phyloP scores from a whole-genome alignment of 129 eudicot species.

The Chrysanthemum seticuspe region DNA sequence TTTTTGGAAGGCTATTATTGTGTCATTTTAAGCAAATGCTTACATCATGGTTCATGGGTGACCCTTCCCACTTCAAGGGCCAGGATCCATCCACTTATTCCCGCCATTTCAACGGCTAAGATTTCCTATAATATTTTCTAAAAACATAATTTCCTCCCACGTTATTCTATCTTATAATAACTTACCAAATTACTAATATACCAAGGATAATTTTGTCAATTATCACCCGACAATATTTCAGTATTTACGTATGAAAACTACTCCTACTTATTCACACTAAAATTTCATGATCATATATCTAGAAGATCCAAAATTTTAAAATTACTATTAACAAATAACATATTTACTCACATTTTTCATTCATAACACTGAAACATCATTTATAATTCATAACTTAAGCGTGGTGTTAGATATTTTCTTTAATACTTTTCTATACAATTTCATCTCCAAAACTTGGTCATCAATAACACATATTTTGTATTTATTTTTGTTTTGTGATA shows the following conservation, averaged over 20 bases:
- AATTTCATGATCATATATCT: conserved; percentile 26
- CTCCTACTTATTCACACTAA: conserved; percentile 30
- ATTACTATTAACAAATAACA: not conserved
- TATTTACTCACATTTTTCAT: conserved; percentile 13
- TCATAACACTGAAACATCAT: not conserved
- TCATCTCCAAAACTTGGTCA: conserved; percentile 12
- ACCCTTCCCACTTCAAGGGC: conserved; percentile 13
- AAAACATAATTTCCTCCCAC: not conserved
- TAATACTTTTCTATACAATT: conserved; percentile 4
- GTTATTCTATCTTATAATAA: not conserved
- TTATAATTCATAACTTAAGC: conserved; percentile 31
- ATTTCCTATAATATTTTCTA: not conserved
- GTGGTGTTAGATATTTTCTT: conserved; percentile 10
- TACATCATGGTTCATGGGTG: not conserved
- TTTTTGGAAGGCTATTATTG: no score
- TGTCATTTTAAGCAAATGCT: not conserved
- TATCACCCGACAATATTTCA: conserved; percentile 34
- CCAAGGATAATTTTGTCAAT: conserved; percentile 29
- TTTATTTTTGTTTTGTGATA: not conserved
- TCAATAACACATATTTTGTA: not conserved
- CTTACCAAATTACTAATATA: conserved; percentile 19
- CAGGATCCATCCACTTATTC: conserved; percentile 20
- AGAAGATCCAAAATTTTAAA: conserved; percentile 31
- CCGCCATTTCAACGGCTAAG: conserved; percentile 44
- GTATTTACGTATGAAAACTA: conserved; percentile 37